These are phyloP conservation scores for Fusarium coicis DNA, from an alignment of 2,329 filamentous ascomycete species.

Conservation along the genomic window DNA sequence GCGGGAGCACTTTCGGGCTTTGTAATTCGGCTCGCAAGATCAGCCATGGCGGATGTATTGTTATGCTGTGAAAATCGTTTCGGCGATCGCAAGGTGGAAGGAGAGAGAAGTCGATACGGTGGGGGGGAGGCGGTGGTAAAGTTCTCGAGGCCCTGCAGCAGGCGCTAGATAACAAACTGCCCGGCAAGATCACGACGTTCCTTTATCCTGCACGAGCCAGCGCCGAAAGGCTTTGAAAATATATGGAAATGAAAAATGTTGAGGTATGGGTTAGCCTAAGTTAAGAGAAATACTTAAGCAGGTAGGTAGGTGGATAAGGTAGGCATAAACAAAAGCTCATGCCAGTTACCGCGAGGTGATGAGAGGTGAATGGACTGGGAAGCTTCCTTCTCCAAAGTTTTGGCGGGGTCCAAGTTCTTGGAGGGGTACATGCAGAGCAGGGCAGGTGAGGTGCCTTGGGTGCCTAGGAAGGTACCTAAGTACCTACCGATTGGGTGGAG, in stretches of 20 bases:
- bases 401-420: constrained; percentile 48
- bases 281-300: not conserved
- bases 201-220: not conserved
- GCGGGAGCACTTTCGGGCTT: constrained; percentile 48
- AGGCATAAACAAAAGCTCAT: constrained; percentile 26
- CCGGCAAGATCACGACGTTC: not conserved
- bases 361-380: not conserved
- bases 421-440: constrained; percentile 45
- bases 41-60: constrained; percentile 52
- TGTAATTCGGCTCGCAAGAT: constrained; percentile 64
- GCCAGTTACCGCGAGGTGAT: constrained; percentile 15
- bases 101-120: constrained; percentile 24
- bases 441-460: not conserved
- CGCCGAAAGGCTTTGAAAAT: not conserved
- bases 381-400: constrained; percentile 37
- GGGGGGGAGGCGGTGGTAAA: constrained; percentile 23
- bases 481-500: not conserved
- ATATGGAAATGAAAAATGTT: not conserved
- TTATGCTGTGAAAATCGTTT: constrained; percentile 5
- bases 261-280: constrained; percentile 12
- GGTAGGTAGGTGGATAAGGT: not conserved
- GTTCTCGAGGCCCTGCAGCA: constrained; percentile 15
- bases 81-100: constrained; percentile 12
- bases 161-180: constrained; percentile 12
- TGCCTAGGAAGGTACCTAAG: not conserved